Evolutionary conservation across 257 asterid species (phyloP), one percentile per base, ranked within the genome.

Genomic region (Jacaranda copaia): DNA sequence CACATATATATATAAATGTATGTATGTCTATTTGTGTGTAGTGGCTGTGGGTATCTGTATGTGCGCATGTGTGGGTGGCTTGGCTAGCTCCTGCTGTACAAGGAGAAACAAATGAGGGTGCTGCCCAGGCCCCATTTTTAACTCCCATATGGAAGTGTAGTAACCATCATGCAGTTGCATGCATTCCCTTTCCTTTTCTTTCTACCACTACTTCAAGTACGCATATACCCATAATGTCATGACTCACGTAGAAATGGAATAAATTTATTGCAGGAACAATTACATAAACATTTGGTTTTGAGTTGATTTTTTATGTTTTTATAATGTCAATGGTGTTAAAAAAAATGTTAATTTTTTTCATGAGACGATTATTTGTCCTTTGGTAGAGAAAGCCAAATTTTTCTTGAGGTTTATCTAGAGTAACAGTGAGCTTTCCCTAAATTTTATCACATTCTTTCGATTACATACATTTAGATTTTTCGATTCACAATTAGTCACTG

Each of bases 151-250:
- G 8, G 20, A 48, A 40, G 78, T 63, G n/a, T 42, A 11, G 82
- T 79, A 4, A 52, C 68, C 42, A 35, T 78, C 53, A 64, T 71
- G 55, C 72, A 70, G 64, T 63, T 79, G 62, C 73, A 72, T 78
- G 75, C 80, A 57, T 15, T 9, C 15, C 67, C 25, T 61, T 70
- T 67, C 78, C 62, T 36, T 42, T 56, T 79, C 8, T 39, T 53
- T 40, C 42, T 16, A 64, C 42, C 73, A 19, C 42, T 46, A 40
- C 32, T 19, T 39, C 38, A 14, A 49, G 43, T 46, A 57, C 65
- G 40, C 52, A 16, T 32, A 36, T 38, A 61, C 56, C 53, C 57
- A 69, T 59, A 55, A 11, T 19, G 53, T 35, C 74, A 61, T 43
- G 53, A 72, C 58, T 58, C 58, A 58, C 39, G 77, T 72, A 7